Percentiles rank a stretch among this genome's conserved stretches.
These are phyloP conservation scores for Globisporangium carolinianum DNA, from an alignment of 352 stramenopile genomes.

Conservation along the genomic window DNA sequence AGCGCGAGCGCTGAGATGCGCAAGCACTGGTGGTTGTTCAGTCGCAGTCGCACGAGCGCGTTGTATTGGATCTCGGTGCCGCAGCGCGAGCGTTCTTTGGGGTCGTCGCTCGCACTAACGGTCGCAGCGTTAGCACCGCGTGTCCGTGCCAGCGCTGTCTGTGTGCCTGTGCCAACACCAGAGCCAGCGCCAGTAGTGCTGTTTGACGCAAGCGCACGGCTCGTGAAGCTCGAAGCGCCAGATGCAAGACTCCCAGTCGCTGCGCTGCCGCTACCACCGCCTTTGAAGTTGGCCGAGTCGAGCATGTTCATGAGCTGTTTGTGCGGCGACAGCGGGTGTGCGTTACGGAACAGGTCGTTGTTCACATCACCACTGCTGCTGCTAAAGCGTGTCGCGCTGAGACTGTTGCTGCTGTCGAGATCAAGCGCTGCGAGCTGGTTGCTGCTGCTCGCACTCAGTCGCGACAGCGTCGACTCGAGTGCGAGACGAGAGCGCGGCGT, in stretches of 20 bases:
- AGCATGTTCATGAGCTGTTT: conserved; percentile 55
- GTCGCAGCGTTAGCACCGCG: conserved; percentile 3
- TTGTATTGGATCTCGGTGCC: conserved; percentile 71
- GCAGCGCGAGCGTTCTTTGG: conserved; percentile 50
- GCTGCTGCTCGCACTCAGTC: conserved; percentile 12
- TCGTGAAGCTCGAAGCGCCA: conserved; percentile 17
- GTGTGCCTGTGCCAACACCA: conserved; percentile 1
- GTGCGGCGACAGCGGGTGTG: conserved; percentile 43
- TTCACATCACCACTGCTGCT: background rate
- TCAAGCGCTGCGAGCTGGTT: conserved; percentile 4
- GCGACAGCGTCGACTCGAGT: conserved; percentile 37
- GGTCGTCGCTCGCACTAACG: conserved; percentile 17
- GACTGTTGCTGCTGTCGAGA: conserved; percentile 21
- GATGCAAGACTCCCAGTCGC: conserved; percentile 9
- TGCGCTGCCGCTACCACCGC: background rate
- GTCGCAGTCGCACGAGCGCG: conserved; percentile 49
- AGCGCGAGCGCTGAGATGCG: conserved; percentile 29
- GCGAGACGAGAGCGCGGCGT: conserved; percentile 41
- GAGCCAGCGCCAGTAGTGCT: background rate
- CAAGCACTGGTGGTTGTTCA: conserved; percentile 67
- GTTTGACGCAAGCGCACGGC: conserved; percentile 4
- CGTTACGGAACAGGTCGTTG: no score
- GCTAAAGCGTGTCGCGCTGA: background rate
- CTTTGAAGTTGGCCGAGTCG: conserved; percentile 35
- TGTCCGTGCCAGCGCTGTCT: conserved; percentile 3